Evolutionary conservation across 371 early-diverging fungal species (phyloP).

Genomic region (Lichtheimia ramosa): DNA sequence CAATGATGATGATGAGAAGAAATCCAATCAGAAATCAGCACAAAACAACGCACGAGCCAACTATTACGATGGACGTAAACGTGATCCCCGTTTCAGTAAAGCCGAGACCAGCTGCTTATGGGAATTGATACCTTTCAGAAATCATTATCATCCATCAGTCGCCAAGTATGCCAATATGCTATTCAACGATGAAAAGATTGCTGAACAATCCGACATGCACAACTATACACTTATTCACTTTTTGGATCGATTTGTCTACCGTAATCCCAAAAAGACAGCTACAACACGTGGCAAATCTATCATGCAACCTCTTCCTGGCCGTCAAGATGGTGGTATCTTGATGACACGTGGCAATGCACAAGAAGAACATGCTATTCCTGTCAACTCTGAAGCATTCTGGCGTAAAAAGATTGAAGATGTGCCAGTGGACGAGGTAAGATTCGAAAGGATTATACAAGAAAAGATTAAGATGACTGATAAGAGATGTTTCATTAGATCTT

Average conservation of each 20-base stretch:
- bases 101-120: constrained; percentile 86
- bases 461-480: not conserved
- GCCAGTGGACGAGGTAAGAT: constrained; percentile 64
- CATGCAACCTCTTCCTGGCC: constrained; percentile 60
- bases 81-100: constrained; percentile 83
- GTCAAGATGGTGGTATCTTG: constrained; percentile 48
- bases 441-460: not conserved
- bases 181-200: constrained; percentile 69
- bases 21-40: constrained; percentile 15
- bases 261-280: constrained; percentile 84
- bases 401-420: constrained; percentile 55
- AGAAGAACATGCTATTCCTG: constrained; percentile 30
- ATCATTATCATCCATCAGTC: constrained; percentile 94
- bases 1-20: constrained; percentile 12
- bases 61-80: constrained; percentile 81
- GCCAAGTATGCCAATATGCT: constrained; percentile 76
- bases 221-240: constrained; percentile 91
- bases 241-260: constrained; percentile 93
- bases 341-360: constrained; percentile 42
- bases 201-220: constrained; percentile 80
- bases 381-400: constrained; percentile 67
- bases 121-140: constrained; percentile 78
- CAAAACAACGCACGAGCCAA: constrained; percentile 12
- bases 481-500: constrained; percentile 48
- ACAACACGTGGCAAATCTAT: constrained; percentile 55